These are phyloP conservation scores for Sugiyamaella pinicola DNA, from an alignment of 1,139 yeast species.

Conservation along the genomic window DNA sequence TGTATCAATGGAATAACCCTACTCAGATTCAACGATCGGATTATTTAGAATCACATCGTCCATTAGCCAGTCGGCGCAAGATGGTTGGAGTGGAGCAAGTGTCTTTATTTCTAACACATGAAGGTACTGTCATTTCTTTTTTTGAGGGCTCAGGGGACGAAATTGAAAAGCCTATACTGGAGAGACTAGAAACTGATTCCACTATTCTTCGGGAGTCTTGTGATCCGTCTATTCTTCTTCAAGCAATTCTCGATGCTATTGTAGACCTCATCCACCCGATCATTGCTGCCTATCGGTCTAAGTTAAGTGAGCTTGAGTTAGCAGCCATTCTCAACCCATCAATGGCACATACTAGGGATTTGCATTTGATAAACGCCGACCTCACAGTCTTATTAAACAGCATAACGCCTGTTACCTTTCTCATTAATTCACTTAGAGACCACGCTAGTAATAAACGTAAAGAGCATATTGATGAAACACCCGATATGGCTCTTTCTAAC, in stretches of 20 bases:
- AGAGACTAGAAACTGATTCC: conserved; percentile 48
- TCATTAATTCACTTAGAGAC: conserved; percentile 50
- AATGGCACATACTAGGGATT: conserved; percentile 52
- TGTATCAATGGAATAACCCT: conserved; percentile 46
- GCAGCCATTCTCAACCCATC: conserved; percentile 54
- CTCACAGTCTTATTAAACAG: conserved; percentile 49
- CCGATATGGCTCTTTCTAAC: not conserved
- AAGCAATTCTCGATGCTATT: conserved; percentile 55
- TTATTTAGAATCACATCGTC: conserved; percentile 49
- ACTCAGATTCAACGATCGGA: conserved; percentile 25
- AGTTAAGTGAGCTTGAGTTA: conserved; percentile 52
- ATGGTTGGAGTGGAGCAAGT: conserved; percentile 59
- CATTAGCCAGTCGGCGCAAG: conserved; percentile 48
- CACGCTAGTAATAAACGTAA: conserved; percentile 8
- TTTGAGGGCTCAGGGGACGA: conserved; percentile 57
- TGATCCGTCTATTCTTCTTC: conserved; percentile 54
- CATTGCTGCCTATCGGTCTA: conserved; percentile 56
- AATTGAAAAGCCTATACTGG: conserved; percentile 52
- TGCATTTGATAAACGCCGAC: conserved; percentile 56
- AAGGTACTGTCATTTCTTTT: conserved; percentile 53
- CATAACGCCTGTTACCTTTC: conserved; percentile 49
- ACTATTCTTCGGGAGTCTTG: conserved; percentile 53
- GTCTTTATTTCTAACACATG: conserved; percentile 50
- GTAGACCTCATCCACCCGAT: conserved; percentile 63
- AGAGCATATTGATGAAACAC: not conserved